Base-by-base conservation (phyloP, 202 grass and related monocot genomes). In the Brachypodium distachyon region DNA sequence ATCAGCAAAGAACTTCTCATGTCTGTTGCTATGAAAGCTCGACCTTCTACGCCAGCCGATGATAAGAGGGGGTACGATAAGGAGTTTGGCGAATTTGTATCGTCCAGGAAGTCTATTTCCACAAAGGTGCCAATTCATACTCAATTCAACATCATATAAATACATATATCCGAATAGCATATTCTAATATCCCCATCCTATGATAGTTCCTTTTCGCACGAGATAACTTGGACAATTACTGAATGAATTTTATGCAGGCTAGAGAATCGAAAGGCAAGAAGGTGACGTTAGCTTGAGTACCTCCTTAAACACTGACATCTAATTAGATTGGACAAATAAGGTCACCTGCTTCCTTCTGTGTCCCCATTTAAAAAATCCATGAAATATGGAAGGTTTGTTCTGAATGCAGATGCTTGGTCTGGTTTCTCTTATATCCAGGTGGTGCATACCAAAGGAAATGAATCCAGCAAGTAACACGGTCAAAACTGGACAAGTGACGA, bases 211-310 rank as follows among this genome's bases (percentile, higher is more conserved):
- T 70, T 48, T 49, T 31, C 18, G 26, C 19, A 32, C 58, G 59
- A 47, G 11, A 55, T 73, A 54, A 28, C 25, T 46, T 63, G 51
- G 22, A 61, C 22, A 59, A 67, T 33, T 53, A 70, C 47, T 82
- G 32, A 66, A 32, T 80, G 18, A 22, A 29, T 88, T 83, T 57
- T 33, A 73, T 78, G 86, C 94, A 97, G 94, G 83, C 83, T 79
- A 94, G 88, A 36, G 94, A 94, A 60, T 85, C 76, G 0, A 97
- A 97, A 87, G 94, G 94, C 40, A 97, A 97, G 90, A 92, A 86
- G 67, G 94, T 93, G 36, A 94, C 94, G 3, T 36, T 94, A 49
- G 89, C 94, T 77, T 97, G 91, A 97, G 12, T 53, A 52, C 67
- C 10, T 73, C 63, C 63, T 65, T 66, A 42, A 38, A 12, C 11